Evolutionary conservation across 345 rosid species (phyloP), one percentile per base, ranked within the genome.

Genomic region (Raphanus sativus): DNA sequence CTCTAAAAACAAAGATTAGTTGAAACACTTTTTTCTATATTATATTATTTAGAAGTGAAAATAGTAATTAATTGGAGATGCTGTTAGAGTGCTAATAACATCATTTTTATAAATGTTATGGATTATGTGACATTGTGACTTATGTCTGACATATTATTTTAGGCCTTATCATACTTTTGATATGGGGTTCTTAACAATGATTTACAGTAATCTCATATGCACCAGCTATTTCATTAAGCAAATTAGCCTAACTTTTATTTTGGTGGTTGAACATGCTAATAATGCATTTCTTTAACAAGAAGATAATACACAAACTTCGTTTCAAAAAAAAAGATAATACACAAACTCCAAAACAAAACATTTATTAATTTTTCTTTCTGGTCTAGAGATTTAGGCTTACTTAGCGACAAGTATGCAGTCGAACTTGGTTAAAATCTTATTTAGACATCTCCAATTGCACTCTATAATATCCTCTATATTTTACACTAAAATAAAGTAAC

Each of bases 181-280:
- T 56, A 9, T 56, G 29, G 29, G 29, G 26, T 56, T 21, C 29
- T 9, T 59, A 26, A 60, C 17, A 12, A 29, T 6, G 0, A 29
- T 28, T 28, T 34, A 13, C 21, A 29, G 11, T 61, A 1, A 61
- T 29, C 36, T 61, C 62, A 26, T 4, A 60, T 28, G 64, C 36
- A 30, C 38, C 9, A 30, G 16, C 65, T 62, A 62, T 12, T 59
- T 28, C 64, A 28, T 60, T 12, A 28, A 28, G 36, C 64, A 60
- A 60, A 62, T n/a, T 62, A 62, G 65, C 38, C 24, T 3, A 61
- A 61, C 65, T 29, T 30, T 62, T 30, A 62, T 62, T 28, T n/a
- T 62, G 65, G 65, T 30, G 65, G 65, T 30, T 62, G 12, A 62
- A 62, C 38, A 29, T 62, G 65, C 36, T 60, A 60, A 60, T 60